phyloP scores from a whole-genome alignment of 75 land plant species.

The Isoetes taiwanensis region DNA sequence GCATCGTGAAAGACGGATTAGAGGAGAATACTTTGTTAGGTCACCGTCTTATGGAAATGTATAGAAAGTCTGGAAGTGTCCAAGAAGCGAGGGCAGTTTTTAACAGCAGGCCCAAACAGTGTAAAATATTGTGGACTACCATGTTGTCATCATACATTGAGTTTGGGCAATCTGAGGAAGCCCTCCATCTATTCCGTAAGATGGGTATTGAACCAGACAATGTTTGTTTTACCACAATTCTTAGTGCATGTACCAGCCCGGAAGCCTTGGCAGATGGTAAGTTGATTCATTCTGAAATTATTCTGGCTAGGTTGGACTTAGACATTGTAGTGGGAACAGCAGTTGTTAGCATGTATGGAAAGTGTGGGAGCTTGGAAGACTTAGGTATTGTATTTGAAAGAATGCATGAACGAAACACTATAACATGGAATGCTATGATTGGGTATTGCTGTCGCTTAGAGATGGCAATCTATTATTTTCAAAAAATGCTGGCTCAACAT shows the following conservation, averaged over 20 bases:
- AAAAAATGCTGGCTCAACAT: background rate
- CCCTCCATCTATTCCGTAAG: background rate
- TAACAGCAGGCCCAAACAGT: background rate
- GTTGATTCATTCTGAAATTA: background rate
- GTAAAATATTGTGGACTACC: background rate
- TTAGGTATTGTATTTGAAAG: conserved; percentile 18
- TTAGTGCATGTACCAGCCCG: background rate
- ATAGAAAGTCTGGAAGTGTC: background rate
- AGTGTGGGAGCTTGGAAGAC: conserved; percentile 9
- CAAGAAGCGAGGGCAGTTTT: background rate
- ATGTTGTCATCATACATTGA: background rate
- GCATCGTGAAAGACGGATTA: background rate
- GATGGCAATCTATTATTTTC: background rate
- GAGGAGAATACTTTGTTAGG: background rate
- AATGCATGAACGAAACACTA: conserved; percentile 10
- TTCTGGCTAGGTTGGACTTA: conserved; percentile 8
- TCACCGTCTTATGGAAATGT: background rate
- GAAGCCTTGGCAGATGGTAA: background rate
- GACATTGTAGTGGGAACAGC: conserved; percentile 9
- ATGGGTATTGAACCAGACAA: background rate
- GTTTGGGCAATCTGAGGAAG: background rate
- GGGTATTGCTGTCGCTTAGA: background rate
- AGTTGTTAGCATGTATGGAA: conserved; percentile 19
- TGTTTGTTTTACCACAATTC: background rate
- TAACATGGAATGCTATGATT: conserved; percentile 26